Evolutionary conservation across 2,329 filamentous ascomycete species (phyloP).

Genomic region (Xylariaceae sp.): DNA sequence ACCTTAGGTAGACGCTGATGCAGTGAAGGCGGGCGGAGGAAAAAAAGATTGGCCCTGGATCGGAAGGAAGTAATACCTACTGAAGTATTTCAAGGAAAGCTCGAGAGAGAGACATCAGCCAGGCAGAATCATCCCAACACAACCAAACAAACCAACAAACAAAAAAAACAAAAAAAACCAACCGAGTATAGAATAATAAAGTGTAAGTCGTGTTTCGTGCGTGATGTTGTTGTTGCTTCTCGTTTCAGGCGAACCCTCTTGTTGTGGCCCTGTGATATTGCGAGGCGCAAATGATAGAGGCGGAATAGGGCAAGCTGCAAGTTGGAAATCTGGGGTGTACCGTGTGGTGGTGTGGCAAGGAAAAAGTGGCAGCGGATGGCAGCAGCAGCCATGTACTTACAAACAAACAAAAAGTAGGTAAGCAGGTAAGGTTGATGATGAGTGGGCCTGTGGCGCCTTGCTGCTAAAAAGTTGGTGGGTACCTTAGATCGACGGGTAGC

Average conservation of each 20-base stretch:
- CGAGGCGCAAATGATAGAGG: conserved; percentile 27
- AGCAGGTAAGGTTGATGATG: conserved; percentile 30
- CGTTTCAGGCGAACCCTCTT: conserved; percentile 23
- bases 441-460: conserved; percentile 29
- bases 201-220: background rate
- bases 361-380: conserved; percentile 29
- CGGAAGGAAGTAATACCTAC: conserved; percentile 3
- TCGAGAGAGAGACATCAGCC: no score
- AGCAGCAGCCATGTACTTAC: conserved; percentile 31
- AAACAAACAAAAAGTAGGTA: no score
- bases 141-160: no score
- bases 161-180: no score
- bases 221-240: conserved; percentile 16
- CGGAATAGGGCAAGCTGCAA: conserved; percentile 32
- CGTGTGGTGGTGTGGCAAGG: conserved; percentile 27
- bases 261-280: conserved; percentile 20
- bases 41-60: conserved; percentile 12
- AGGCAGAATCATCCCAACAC: background rate
- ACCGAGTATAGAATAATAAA: no score
- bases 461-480: conserved; percentile 28
- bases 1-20: no score
- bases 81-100: background rate
- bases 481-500: conserved; percentile 34
- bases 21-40: conserved; percentile 11
- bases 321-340: conserved; percentile 37